phyloP scores from a whole-genome alignment of 2,329 filamentous ascomycete genomes.

The Talaromyces piceae region DNA sequence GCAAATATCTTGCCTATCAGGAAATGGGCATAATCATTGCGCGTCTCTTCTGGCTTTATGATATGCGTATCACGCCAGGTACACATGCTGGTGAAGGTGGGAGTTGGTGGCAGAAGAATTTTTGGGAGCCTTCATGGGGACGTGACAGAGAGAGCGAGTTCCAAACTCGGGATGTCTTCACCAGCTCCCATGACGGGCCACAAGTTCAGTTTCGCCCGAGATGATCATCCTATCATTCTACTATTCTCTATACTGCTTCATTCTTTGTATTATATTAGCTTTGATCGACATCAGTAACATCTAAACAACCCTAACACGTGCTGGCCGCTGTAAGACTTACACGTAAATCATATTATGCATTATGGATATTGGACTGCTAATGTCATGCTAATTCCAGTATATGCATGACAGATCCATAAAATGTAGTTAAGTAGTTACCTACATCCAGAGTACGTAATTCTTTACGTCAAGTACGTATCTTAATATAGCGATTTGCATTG shows the following conservation, averaged over 20 bases:
- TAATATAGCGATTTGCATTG: too few relatives aligned
- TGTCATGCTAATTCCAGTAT: too few relatives aligned
- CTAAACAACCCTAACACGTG: too few relatives aligned
- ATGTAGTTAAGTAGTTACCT: too few relatives aligned
- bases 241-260: background rate
- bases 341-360: too few relatives aligned
- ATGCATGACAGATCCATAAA: too few relatives aligned
- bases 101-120: background rate
- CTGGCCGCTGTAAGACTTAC: too few relatives aligned
- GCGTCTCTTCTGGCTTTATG: background rate
- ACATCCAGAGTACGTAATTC: too few relatives aligned
- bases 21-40: background rate
- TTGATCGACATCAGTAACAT: too few relatives aligned
- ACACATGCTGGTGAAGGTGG: background rate
- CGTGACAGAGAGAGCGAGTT: background rate
- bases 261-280: background rate
- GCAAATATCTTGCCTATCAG: slow-evolving; percentile 11
- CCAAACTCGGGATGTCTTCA: background rate
- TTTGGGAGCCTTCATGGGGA: background rate
- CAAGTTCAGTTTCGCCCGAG: background rate
- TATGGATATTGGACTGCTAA: too few relatives aligned
- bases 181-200: background rate
- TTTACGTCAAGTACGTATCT: too few relatives aligned
- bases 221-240: background rate
- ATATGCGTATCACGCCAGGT: background rate